phyloP scores from a whole-genome alignment of 2,329 filamentous ascomycete genomes.

The Juglanconis juglandina region DNA sequence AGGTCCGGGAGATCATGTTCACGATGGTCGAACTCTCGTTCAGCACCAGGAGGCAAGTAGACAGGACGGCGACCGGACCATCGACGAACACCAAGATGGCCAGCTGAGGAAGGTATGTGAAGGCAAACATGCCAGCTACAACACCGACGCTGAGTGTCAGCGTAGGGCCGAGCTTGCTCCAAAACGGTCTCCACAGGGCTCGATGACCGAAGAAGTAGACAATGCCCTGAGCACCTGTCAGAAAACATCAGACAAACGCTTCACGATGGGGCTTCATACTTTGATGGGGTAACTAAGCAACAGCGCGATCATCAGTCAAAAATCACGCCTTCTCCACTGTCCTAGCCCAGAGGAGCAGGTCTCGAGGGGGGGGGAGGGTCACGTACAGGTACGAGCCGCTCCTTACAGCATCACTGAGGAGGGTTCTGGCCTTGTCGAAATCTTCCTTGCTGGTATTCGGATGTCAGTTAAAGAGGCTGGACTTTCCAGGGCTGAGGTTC shows the following conservation, averaged over 20 bases:
- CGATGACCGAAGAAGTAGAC: conserved; percentile 56
- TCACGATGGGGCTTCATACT: conserved; percentile 31
- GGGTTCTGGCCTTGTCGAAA: conserved; percentile 59
- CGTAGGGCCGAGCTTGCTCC: conserved; percentile 55
- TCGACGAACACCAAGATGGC: conserved; percentile 80
- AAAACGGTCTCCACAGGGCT: conserved; percentile 56
- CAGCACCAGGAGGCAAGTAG: conserved; percentile 65
- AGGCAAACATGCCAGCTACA: conserved; percentile 76
- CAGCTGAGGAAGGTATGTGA: conserved; percentile 83
- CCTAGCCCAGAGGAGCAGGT: not conserved
- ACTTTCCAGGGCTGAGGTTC: not conserved
- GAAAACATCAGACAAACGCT: not conserved
- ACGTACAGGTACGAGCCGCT: conserved; percentile 78
- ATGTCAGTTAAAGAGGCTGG: conserved; percentile 11
- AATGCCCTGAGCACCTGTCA: conserved; percentile 45
- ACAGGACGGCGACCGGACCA: conserved; percentile 74
- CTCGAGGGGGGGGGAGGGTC: not conserved
- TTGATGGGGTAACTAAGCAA: conserved; percentile 57
- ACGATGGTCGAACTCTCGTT: conserved; percentile 59
- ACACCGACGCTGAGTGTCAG: conserved; percentile 69
- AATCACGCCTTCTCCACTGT: not conserved
- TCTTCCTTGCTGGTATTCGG: conserved; percentile 60
- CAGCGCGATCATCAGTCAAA: not conserved
- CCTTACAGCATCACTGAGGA: conserved; percentile 66
- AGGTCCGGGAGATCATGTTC: conserved; percentile 59